Base-by-base conservation (phyloP, 164 flowering plant species). In the Protea cynaroides region DNA sequence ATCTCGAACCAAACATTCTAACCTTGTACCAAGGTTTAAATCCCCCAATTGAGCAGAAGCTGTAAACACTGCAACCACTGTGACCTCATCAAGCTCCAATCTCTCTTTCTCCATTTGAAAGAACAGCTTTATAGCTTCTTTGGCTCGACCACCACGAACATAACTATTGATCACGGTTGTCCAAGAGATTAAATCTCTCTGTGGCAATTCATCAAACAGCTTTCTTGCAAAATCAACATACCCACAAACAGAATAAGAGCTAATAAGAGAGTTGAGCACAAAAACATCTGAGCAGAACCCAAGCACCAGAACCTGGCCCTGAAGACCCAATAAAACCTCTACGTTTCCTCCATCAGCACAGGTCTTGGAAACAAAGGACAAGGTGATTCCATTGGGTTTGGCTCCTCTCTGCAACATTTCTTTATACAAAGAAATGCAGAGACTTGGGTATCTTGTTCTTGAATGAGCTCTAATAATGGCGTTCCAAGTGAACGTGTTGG, bases 181-280 rank as follows among this genome's bases (percentile, higher is more conserved):
- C 74, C 71, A 66, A 49, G 70, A 58, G 46, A 71, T 29, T 59
- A 66, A 56, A 62, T 71, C 70, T 37, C 67, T 71, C 4, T 56
- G 13, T 1, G 63, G 37, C 1, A 62, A 14, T 50, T 62, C 66
- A 40, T 71, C 74, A 47, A 71, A 71, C 0, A 62, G 25, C 54
- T 47, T 23, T 23, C 64, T 64, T 12, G 71, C 59, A 21, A 18
- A 49, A 38, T 47, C 58, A 51, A 58, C 17, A 38, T 25, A 62
- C 49, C 67, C 59, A 40, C 66, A 66, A 25, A 40, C 59, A 58
- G 59, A 50, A 62, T 58, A 71, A 11, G 22, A 58, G 38, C 17
- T 43, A 25, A 66, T 21, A n/a, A 66, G 23, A 1, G 66, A 56
- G 58, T 66, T 66, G 54, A 62, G n/a, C 43, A 62, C 67, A 25